phyloP scores from a whole-genome alignment of 805 yeast genomes.

The Brettanomyces anomalus region DNA sequence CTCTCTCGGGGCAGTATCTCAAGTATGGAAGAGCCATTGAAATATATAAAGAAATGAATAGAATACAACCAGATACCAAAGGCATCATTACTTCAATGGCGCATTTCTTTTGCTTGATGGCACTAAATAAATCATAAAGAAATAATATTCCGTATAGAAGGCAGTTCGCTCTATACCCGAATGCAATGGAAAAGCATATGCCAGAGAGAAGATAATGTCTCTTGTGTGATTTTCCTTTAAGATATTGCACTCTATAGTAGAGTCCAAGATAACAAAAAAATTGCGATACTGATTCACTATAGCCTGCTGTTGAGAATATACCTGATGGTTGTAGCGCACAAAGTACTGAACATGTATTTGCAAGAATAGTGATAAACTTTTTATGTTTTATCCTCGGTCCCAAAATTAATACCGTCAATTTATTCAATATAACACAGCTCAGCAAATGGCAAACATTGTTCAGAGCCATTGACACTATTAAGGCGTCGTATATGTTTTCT shows the following conservation, averaged over 20 bases:
- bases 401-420: constrained; percentile 29
- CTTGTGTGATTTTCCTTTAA: constrained; percentile 4
- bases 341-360: constrained; percentile 23
- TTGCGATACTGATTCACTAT: constrained; percentile 69
- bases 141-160: constrained; percentile 62
- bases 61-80: constrained; percentile 46
- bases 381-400: too few relatives aligned
- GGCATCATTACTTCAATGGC: constrained; percentile 18
- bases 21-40: constrained; percentile 47
- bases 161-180: constrained; percentile 68
- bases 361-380: neutral
- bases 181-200: constrained; percentile 42
- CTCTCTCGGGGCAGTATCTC: constrained; percentile 58
- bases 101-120: constrained; percentile 1
- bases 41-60: constrained; percentile 37
- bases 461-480: constrained; percentile 38
- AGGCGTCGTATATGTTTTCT: constrained; percentile 30
- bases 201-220: constrained; percentile 39
- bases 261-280: constrained; percentile 51
- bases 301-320: constrained; percentile 62
- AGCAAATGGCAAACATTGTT: constrained; percentile 45
- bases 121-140: constrained; percentile 40
- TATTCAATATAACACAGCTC: constrained; percentile 40
- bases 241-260: constrained; percentile 34
- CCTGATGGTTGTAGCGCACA: constrained; percentile 72